Evolutionary conservation across 345 rosid genomes (phyloP).

Genomic region (Lagerstroemia speciosa): DNA sequence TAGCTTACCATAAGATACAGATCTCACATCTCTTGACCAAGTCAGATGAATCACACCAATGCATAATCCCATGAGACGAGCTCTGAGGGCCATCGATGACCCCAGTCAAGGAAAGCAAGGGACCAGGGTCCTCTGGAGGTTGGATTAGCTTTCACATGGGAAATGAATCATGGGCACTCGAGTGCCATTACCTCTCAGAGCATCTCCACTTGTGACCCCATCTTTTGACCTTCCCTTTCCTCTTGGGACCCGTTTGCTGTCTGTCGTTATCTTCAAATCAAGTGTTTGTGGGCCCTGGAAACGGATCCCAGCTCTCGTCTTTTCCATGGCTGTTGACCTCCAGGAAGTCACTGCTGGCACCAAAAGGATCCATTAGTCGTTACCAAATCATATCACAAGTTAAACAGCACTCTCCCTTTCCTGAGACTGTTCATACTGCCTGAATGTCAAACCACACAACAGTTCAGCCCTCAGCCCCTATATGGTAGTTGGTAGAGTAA

Average conservation of each 20-base stretch:
- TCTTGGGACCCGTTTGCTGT: neutral
- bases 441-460: neutral
- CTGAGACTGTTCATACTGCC: neutral
- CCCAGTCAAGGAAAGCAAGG: conserved; percentile 3
- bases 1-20: too few species aligned
- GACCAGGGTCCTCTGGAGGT: neutral
- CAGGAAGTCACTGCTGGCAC: neutral
- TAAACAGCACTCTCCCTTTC: neutral
- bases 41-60: too few species aligned
- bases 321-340: neutral
- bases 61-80: neutral
- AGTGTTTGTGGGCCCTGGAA: neutral
- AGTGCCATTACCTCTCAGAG: conserved; percentile 35
- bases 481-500: neutral
- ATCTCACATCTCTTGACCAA: neutral
- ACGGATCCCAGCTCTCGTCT: neutral
- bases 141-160: conserved; percentile 42
- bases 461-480: neutral
- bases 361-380: neutral
- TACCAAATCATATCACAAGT: neutral
- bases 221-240: conserved; percentile 21
- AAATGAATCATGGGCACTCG: conserved; percentile 49
- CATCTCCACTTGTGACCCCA: conserved; percentile 16
- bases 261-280: neutral
- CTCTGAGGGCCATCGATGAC: neutral